Conservation (phyloP, 2,329 filamentous ascomycete genomes). For the Aspergillus sp. region DNA sequence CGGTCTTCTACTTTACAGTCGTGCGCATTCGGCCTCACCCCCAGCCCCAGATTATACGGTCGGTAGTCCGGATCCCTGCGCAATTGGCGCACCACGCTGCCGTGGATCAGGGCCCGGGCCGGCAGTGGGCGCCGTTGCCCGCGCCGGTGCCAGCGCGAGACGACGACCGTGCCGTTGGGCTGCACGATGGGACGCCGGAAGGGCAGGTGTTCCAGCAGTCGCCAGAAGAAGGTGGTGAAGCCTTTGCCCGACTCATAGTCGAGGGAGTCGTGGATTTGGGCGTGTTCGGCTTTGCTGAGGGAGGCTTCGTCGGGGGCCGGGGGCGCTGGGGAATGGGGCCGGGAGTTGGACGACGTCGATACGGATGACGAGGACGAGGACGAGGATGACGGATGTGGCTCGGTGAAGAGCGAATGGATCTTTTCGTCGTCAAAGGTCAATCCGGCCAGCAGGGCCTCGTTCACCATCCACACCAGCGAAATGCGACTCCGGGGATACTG, state of each 20-base stretch:
- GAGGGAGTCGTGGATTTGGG: conserved; percentile 11
- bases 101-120: conserved; percentile 7
- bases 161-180: conserved; percentile 7
- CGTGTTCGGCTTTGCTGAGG: conserved; percentile 5
- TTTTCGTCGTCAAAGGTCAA: conserved; percentile 53
- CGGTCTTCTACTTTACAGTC: conserved; percentile 2
- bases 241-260: conserved; percentile 9
- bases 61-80: conserved; percentile 8
- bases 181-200: conserved; percentile 9
- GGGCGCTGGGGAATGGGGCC: not conserved
- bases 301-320: not conserved
- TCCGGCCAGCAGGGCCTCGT: conserved; percentile 53
- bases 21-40: conserved; percentile 1
- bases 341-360: too few species aligned
- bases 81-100: conserved; percentile 10
- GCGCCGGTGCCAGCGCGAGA: conserved; percentile 11
- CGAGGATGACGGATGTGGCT: not conserved
- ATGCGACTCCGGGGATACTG: conserved; percentile 21
- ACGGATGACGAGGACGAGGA: too few species aligned
- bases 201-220: conserved; percentile 11
- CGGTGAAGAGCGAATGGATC: conserved; percentile 12
- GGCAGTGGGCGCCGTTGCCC: conserved; percentile 11
- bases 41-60: conserved; percentile 15
- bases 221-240: conserved; percentile 13
- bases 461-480: conserved; percentile 60